Evolutionary conservation across 352 stramenopile genomes (phyloP).

Genomic region (Pythium phragmitis): DNA sequence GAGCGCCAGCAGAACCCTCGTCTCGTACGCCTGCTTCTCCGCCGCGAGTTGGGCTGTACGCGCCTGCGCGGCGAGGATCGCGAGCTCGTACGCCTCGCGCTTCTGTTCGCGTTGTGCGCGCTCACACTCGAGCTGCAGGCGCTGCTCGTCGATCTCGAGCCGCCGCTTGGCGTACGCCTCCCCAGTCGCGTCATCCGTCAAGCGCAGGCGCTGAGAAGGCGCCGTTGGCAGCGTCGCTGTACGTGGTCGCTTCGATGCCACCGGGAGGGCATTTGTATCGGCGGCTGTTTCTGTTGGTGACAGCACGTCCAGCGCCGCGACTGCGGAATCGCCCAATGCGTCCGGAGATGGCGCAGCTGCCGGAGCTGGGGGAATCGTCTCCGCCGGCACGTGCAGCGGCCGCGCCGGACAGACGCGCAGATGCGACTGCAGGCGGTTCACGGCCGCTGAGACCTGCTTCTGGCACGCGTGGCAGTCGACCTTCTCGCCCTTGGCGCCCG

Average conservation of each 20-base stretch:
- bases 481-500: slow-evolving; percentile 53
- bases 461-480: slow-evolving; percentile 68
- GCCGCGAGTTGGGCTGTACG: slow-evolving; percentile 36
- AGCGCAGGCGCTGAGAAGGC: background rate
- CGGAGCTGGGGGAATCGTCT: background rate
- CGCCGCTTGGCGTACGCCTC: slow-evolving; percentile 32
- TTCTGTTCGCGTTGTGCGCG: slow-evolving; percentile 40
- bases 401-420: slow-evolving; percentile 54
- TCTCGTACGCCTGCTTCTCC: slow-evolving; percentile 48
- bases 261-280: background rate
- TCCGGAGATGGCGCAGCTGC: background rate
- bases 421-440: slow-evolving; percentile 67
- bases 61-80: slow-evolving; percentile 48
- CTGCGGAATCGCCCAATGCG: background rate
- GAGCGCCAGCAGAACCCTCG: slow-evolving; percentile 45
- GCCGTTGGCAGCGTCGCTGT: background rate
- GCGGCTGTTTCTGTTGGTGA: background rate
- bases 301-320: background rate
- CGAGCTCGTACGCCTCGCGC: slow-evolving; percentile 38
- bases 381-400: slow-evolving; percentile 1
- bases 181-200: background rate
- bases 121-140: slow-evolving; percentile 47
- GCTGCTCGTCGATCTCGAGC: slow-evolving; percentile 63
- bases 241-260: background rate
- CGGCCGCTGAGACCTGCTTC: slow-evolving; percentile 54